A percentile compares a stretch with the other conserved stretches of the same genome.
Conservation (phyloP, 1,139 yeast species). For the Kodamaea arcana region DNA sequence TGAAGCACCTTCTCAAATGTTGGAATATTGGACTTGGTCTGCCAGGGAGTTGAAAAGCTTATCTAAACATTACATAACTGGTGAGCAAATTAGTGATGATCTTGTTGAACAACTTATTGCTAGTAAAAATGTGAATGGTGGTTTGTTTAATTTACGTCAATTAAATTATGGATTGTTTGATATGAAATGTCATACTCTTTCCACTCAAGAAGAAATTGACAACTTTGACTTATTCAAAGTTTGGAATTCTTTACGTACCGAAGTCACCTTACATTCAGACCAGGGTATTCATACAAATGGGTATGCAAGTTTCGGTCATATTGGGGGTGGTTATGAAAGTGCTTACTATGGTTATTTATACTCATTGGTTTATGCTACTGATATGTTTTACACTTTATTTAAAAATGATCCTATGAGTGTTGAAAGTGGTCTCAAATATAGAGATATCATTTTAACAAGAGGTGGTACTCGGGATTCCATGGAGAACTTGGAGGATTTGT, state of each 20-base stretch:
- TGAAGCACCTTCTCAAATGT: slow-evolving; percentile 86
- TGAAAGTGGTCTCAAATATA: slow-evolving; percentile 57
- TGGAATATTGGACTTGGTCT: slow-evolving; percentile 88
- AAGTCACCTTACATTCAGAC: slow-evolving; percentile 52
- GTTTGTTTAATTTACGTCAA: slow-evolving; percentile 67
- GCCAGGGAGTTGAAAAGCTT: slow-evolving; percentile 52
- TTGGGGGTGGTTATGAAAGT: slow-evolving; percentile 81
- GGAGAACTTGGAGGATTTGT: slow-evolving; percentile 58
- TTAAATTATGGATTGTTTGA: slow-evolving; percentile 76
- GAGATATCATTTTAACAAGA: slow-evolving; percentile 63
- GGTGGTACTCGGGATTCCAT: slow-evolving; percentile 73
- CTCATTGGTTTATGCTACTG: slow-evolving; percentile 83
- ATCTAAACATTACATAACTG: slow-evolving; percentile 64
- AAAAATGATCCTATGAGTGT: slow-evolving; percentile 63
- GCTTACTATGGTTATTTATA: slow-evolving; percentile 86
- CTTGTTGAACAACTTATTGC: slow-evolving; percentile 57
- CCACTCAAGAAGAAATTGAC: slow-evolving; percentile 34
- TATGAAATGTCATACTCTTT: slow-evolving; percentile 60
- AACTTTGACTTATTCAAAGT: slow-evolving; percentile 43
- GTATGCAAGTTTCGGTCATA: slow-evolving; percentile 74
- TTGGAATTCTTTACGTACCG: slow-evolving; percentile 65
- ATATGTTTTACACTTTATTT: slow-evolving; percentile 73
- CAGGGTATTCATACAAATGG: slow-evolving; percentile 59
- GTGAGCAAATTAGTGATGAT: slow-evolving; percentile 54
- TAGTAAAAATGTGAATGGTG: slow-evolving; percentile 75